These are phyloP conservation scores for Polyporus arcularius DNA, from an alignment of 768 basidiomycete genomes.

Conservation along the genomic window DNA sequence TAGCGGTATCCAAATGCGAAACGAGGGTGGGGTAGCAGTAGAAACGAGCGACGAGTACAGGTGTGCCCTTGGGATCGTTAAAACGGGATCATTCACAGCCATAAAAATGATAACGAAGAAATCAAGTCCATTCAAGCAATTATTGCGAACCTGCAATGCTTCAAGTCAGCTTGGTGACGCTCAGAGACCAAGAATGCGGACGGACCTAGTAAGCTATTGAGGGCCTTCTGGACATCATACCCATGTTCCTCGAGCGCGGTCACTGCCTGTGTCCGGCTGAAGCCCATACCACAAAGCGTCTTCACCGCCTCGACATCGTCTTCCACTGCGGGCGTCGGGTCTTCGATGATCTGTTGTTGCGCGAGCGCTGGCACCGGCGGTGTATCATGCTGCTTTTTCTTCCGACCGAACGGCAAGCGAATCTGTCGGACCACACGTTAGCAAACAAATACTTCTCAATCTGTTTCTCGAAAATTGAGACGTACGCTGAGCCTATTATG, in stretches of 20 bases:
- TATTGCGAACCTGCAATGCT: slow-evolving; percentile 23
- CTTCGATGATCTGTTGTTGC: slow-evolving; percentile 40
- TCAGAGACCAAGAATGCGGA: background rate
- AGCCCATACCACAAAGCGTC: slow-evolving; percentile 88
- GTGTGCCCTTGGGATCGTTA: slow-evolving; percentile 17
- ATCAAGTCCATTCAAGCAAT: slow-evolving; percentile 8
- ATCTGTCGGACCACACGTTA: slow-evolving; percentile 44
- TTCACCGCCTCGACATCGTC: slow-evolving; percentile 79
- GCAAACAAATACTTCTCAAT: background rate
- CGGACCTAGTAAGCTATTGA: slow-evolving; percentile 69
- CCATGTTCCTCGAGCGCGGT: slow-evolving; percentile 81
- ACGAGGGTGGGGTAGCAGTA: slow-evolving; percentile 19
- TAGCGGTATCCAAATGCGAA: slow-evolving; percentile 16
- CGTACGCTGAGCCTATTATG: slow-evolving; percentile 80
- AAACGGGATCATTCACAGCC: slow-evolving; percentile 15
- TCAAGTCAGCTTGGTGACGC: slow-evolving; percentile 8
- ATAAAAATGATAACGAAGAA: slow-evolving; percentile 2
- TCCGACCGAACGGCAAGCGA: slow-evolving; percentile 77
- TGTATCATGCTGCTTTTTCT: slow-evolving; percentile 64
- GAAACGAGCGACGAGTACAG: slow-evolving; percentile 19
- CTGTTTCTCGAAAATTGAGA: slow-evolving; percentile 15
- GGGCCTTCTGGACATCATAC: slow-evolving; percentile 78
- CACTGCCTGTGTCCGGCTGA: slow-evolving; percentile 79
- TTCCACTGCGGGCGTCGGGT: slow-evolving; percentile 56
- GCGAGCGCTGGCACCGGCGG: slow-evolving; percentile 39